phyloP scores from a whole-genome alignment of 352 stramenopile genomes.

The Phytophthora nicotianae region DNA sequence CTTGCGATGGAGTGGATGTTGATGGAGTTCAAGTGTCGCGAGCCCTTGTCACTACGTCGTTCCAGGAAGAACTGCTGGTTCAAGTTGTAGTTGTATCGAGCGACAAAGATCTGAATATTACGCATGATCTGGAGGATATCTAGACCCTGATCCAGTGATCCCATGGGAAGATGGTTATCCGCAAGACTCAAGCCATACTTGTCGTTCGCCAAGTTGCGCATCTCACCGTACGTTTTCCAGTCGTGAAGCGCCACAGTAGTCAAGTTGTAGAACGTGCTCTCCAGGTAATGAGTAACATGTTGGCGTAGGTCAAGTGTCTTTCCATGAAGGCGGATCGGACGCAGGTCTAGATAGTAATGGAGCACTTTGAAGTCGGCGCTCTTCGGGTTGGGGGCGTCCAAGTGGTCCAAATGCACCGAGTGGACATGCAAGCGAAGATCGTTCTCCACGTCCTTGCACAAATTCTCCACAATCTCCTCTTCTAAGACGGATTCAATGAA shows the following conservation, averaged over 20 bases:
- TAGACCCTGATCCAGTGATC: constrained; percentile 90
- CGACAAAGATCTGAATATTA: constrained; percentile 94
- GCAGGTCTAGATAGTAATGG: constrained; percentile 86
- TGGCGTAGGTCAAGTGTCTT: constrained; percentile 85
- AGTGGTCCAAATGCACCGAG: constrained; percentile 85
- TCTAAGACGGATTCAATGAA: constrained; percentile 87
- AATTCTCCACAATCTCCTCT: constrained; percentile 87
- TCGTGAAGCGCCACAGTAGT: constrained; percentile 95
- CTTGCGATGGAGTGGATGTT: constrained; percentile 92
- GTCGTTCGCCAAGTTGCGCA: constrained; percentile 93
- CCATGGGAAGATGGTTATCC: constrained; percentile 94
- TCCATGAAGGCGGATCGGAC: constrained; percentile 89
- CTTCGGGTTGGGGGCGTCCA: constrained; percentile 88
- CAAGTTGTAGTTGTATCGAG: constrained; percentile 94
- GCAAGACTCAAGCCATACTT: constrained; percentile 92
- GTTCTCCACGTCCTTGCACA: constrained; percentile 94
- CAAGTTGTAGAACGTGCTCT: constrained; percentile 95
- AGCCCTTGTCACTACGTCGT: constrained; percentile 88
- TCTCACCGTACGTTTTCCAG: constrained; percentile 95
- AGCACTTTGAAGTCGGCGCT: constrained; percentile 83
- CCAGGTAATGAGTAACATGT: constrained; percentile 92
- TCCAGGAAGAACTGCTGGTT: constrained; percentile 97
- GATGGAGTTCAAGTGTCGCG: constrained; percentile 93
- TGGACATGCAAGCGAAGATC: constrained; percentile 92
- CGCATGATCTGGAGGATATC: constrained; percentile 97